These are phyloP conservation scores for Rachicladosporium sp. DNA, from an alignment of 2,329 filamentous ascomycete species.

Conservation along the genomic window DNA sequence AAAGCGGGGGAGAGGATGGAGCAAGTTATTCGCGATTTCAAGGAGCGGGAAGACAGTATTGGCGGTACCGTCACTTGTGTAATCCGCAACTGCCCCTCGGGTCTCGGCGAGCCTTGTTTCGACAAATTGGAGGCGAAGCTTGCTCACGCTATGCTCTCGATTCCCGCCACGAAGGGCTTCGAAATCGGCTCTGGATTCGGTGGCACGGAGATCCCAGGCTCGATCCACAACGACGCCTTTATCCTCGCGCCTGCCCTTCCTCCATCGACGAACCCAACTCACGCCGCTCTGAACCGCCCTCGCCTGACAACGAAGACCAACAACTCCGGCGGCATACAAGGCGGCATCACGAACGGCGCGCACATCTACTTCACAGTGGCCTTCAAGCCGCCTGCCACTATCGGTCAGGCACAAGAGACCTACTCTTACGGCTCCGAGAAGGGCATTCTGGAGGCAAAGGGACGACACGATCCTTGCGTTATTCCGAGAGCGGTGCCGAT, in stretches of 20 bases:
- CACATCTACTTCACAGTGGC: constrained; percentile 88
- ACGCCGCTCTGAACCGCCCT: constrained; percentile 40
- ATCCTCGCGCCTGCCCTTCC: constrained; percentile 40
- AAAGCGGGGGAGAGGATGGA: constrained; percentile 60
- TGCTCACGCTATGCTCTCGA: constrained; percentile 86
- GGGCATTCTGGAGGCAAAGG: constrained; percentile 79
- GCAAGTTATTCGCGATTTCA: constrained; percentile 62
- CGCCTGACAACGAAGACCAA: constrained; percentile 79
- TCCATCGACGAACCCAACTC: constrained; percentile 13
- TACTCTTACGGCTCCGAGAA: constrained; percentile 64
- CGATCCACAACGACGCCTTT: constrained; percentile 86
- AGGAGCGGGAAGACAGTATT: constrained; percentile 73
- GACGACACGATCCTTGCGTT: constrained; percentile 86
- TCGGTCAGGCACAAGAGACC: constrained; percentile 76
- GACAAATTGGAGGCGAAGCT: constrained; percentile 89
- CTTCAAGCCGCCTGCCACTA: constrained; percentile 95
- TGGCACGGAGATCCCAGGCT: constrained; percentile 75
- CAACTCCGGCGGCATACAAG: constrained; percentile 89
- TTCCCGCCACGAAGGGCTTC: constrained; percentile 90
- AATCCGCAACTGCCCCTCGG: constrained; percentile 71
- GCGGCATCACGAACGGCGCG: constrained; percentile 86
- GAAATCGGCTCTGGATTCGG: constrained; percentile 89
- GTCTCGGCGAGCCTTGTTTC: constrained; percentile 87
- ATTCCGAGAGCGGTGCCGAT: constrained; percentile 77
- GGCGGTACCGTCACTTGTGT: constrained; percentile 93